These are phyloP conservation scores for Tylopilus felleus DNA, from an alignment of 768 basidiomycete species.

Conservation along the genomic window DNA sequence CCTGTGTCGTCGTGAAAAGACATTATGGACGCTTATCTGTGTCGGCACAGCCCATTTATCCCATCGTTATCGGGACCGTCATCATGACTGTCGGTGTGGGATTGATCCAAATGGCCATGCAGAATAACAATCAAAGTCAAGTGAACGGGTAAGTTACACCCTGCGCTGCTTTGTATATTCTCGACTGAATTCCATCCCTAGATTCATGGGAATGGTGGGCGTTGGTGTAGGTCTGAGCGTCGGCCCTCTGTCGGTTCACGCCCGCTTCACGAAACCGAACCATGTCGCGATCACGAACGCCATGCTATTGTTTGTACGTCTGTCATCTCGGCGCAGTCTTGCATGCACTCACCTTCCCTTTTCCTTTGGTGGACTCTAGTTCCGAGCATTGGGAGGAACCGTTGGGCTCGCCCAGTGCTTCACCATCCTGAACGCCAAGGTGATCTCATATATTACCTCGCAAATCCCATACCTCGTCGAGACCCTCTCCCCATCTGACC, in stretches of 20 bases:
- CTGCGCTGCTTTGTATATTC: not conserved
- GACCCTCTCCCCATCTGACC: conserved; percentile 29
- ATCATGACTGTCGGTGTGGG: conserved; percentile 42
- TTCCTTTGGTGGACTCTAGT: conserved; percentile 36
- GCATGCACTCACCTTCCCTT: not conserved
- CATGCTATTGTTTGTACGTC: conserved; percentile 44
- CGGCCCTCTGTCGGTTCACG: conserved; percentile 42
- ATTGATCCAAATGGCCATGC: conserved; percentile 41
- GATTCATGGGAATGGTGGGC: conserved; percentile 46
- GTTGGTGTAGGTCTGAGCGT: conserved; percentile 42
- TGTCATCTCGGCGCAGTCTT: not conserved
- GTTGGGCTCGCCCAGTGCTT: conserved; percentile 52
- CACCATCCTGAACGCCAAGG: conserved; percentile 44
- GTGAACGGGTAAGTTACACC: conserved; percentile 34
- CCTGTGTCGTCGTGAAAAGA: not conserved
- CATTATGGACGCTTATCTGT: not conserved
- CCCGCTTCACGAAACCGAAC: conserved; percentile 42
- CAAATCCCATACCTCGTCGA: conserved; percentile 25
- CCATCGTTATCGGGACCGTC: conserved; percentile 39
- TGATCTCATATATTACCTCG: conserved; percentile 32
- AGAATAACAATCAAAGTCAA: conserved; percentile 33
- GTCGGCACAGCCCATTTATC: conserved; percentile 36
- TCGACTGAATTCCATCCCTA: conserved; percentile 7
- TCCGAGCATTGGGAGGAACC: conserved; percentile 50
- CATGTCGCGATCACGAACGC: conserved; percentile 45